Conservation (phyloP, 257 asterid genomes). For the Galeopsis tetrahit region DNA sequence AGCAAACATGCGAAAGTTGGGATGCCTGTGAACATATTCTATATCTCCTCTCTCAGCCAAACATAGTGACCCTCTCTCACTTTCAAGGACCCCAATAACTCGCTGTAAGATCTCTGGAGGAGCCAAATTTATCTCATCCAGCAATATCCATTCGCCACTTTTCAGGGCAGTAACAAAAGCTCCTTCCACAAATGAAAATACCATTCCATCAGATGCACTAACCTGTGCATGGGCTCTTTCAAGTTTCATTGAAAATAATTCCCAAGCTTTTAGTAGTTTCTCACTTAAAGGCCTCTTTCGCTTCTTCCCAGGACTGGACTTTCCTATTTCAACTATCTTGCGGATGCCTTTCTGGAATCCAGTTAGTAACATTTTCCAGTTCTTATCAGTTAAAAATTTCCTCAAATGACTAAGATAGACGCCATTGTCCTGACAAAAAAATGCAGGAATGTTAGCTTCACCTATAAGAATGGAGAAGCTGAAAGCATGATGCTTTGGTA, state of each 20-base stretch:
- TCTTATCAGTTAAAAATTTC: constrained; percentile 51
- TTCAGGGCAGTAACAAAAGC: constrained; percentile 81
- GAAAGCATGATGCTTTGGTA: constrained; percentile 1
- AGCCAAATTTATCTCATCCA: constrained; percentile 98
- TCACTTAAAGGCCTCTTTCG: constrained; percentile 76
- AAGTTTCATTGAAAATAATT: constrained; percentile 57
- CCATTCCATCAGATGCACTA: constrained; percentile 75
- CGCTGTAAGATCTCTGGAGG: constrained; percentile 98
- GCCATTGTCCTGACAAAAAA: constrained; percentile 59
- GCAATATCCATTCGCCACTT: constrained; percentile 95
- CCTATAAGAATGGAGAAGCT: background rate
- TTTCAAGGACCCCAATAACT: constrained; percentile 85
- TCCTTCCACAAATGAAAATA: constrained; percentile 97
- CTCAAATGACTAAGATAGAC: constrained; percentile 46
- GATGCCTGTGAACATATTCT: constrained; percentile 64
- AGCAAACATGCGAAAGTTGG: constrained; percentile 84
- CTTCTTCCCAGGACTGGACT: constrained; percentile 59
- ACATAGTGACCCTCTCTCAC: constrained; percentile 84
- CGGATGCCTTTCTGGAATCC: constrained; percentile 59
- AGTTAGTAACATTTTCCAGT: constrained; percentile 73
- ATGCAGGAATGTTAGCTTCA: constrained; percentile 22
- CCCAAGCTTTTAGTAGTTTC: constrained; percentile 63
- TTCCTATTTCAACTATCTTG: constrained; percentile 54
- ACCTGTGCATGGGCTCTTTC: constrained; percentile 71
- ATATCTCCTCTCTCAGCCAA: constrained; percentile 95